Percentiles rank a stretch among this genome's conserved stretches.
These are phyloP conservation scores for Neophaeococcomyces aloes DNA, from an alignment of 2,329 filamentous ascomycete genomes.

Conservation along the genomic window DNA sequence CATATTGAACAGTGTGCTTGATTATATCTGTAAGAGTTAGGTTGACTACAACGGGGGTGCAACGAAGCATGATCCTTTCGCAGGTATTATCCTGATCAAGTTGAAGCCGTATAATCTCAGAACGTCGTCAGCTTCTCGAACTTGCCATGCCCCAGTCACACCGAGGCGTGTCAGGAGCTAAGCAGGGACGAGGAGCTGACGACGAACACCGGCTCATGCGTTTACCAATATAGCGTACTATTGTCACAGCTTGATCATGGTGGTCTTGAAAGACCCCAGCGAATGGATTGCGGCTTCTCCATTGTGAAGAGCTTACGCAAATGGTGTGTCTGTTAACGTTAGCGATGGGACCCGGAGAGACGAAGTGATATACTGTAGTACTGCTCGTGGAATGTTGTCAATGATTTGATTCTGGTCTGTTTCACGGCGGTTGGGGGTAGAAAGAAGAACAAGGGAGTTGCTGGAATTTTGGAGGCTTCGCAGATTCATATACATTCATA, in stretches of 20 bases:
- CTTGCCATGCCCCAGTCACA: conserved; percentile 18
- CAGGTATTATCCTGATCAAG: conserved; percentile 99
- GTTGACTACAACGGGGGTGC: conserved; percentile 23
- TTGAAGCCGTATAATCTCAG: conserved; percentile 91
- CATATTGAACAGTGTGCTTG: conserved; percentile 46
- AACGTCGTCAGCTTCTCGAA: conserved; percentile 30
- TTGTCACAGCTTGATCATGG: conserved; percentile 38
- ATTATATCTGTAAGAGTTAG: conserved; percentile 24
- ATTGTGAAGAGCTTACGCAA: conserved; percentile 8
- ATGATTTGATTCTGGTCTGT: too few species aligned
- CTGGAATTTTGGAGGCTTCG: too few species aligned
- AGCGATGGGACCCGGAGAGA: too few species aligned
- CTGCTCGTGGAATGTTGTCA: too few species aligned
- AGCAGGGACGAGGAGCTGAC: conserved; percentile 13
- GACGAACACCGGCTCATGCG: conserved; percentile 58
- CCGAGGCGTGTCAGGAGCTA: too few species aligned
- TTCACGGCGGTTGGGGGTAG: too few species aligned
- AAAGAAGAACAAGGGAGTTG: too few species aligned
- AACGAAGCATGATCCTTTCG: conserved; percentile 94
- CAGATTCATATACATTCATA: too few species aligned
- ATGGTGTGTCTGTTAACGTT: too few species aligned
- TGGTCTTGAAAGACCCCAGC: conserved; percentile 13
- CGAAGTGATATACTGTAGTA: too few species aligned
- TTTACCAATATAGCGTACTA: conserved; percentile 21
- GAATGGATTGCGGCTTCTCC: conserved; percentile 15